phyloP scores from a whole-genome alignment of 805 yeast species.

The Wickerhamomyces strasburgensis region DNA sequence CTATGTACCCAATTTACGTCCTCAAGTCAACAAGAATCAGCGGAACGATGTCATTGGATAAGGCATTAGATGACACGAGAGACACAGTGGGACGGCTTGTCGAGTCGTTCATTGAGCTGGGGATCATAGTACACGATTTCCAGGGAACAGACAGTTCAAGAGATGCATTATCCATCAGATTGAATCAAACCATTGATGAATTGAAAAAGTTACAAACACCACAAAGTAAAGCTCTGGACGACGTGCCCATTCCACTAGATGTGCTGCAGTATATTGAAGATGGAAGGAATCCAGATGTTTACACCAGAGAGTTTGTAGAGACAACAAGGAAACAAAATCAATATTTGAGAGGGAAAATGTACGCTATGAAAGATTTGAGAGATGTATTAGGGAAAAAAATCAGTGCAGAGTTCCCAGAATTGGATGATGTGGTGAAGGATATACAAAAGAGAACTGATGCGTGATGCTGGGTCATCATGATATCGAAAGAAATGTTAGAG shows the following conservation, averaged over 20 bases:
- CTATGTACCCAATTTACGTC: no score
- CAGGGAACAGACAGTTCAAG: constrained; percentile 83
- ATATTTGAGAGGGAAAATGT: constrained; percentile 76
- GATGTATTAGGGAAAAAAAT: constrained; percentile 66
- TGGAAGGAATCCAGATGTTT: constrained; percentile 95
- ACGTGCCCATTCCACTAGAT: constrained; percentile 65
- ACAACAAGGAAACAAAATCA: constrained; percentile 89
- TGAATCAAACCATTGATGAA: constrained; percentile 39
- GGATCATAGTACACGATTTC: constrained; percentile 89
- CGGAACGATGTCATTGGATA: constrained; percentile 20
- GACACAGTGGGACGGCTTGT: constrained; percentile 44
- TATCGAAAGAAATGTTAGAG: no score
- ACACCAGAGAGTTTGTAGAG: constrained; percentile 94
- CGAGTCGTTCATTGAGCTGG: constrained; percentile 83
- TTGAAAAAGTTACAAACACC: constrained; percentile 29
- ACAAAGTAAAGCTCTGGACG: constrained; percentile 29
- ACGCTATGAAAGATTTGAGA: constrained; percentile 59
- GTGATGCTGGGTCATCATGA: neutral
- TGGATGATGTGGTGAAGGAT: constrained; percentile 51
- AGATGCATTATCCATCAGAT: constrained; percentile 39
- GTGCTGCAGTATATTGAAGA: constrained; percentile 91
- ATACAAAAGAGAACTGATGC: constrained; percentile 43
- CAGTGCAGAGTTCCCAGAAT: constrained; percentile 72
- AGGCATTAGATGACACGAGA: constrained; percentile 25
- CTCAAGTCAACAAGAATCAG: no score